Percentiles rank a stretch among this genome's conserved stretches.
Evolutionary conservation across 2,329 filamentous ascomycete genomes (phyloP).

Genomic region (Fusarium brachygibbosum): DNA sequence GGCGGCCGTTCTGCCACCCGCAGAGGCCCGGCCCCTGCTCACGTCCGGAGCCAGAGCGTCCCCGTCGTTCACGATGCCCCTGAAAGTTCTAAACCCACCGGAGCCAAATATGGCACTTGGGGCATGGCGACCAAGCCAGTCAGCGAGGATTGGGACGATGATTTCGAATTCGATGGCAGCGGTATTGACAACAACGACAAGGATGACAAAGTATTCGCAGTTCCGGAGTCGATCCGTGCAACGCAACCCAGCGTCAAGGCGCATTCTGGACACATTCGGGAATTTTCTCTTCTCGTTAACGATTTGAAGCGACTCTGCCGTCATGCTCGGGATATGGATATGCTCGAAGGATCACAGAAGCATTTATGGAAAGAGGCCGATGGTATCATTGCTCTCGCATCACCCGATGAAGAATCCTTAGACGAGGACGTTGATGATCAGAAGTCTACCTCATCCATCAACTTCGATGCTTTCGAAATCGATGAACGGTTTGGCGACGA

Average conservation of each 20-base stretch:
- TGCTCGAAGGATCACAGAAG: conserved; percentile 71
- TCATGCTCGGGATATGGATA: conserved; percentile 75
- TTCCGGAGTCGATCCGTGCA: conserved; percentile 83
- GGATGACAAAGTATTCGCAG: conserved; percentile 53
- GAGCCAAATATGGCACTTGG: conserved; percentile 84
- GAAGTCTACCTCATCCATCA: conserved; percentile 56
- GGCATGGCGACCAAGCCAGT: conserved; percentile 82
- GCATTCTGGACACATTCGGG: conserved; percentile 85
- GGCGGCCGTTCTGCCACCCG: conserved; percentile 77
- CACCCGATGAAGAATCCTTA: conserved; percentile 71
- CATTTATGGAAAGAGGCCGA: conserved; percentile 84
- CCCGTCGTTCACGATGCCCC: conserved; percentile 76
- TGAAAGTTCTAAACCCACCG: conserved; percentile 68
- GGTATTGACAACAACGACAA: conserved; percentile 56
- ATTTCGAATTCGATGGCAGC: conserved; percentile 79
- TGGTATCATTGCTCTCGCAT: conserved; percentile 87
- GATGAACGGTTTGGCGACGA: conserved; percentile 63
- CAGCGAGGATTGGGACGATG: conserved; percentile 91
- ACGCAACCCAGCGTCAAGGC: conserved; percentile 85
- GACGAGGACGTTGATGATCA: conserved; percentile 56
- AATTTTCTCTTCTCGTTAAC: conserved; percentile 84
- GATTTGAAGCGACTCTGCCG: conserved; percentile 83
- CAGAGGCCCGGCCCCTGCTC: conserved; percentile 75
- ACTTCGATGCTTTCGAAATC: conserved; percentile 57
- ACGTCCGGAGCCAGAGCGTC: conserved; percentile 85